These are phyloP conservation scores for Pseudocercospora cruenta DNA, from an alignment of 2,329 filamentous ascomycete species.

Conservation along the genomic window DNA sequence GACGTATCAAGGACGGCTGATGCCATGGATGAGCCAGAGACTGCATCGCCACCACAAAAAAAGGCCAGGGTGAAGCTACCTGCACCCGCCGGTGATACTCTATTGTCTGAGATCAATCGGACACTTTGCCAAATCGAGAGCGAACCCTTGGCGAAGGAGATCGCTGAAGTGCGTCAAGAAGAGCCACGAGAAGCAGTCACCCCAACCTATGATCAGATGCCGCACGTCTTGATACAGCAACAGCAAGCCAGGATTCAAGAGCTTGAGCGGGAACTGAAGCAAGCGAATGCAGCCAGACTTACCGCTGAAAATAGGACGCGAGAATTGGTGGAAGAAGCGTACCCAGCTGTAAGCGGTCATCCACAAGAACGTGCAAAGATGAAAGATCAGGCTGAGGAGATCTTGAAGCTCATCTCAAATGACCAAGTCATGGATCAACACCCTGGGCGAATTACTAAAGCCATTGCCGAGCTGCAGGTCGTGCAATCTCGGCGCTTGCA, in stretches of 20 bases:
- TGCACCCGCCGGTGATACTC: neutral
- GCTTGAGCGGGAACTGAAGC: neutral
- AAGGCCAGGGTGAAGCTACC: neutral
- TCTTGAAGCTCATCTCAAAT: neutral
- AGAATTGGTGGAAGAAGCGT: neutral
- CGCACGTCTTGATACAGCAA: neutral
- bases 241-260: neutral
- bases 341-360: neutral
- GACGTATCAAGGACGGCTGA: neutral
- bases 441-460: too few relatives aligned
- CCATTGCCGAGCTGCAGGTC: too few relatives aligned
- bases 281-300: neutral
- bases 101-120: neutral
- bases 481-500: neutral
- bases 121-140: too few relatives aligned
- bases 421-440: neutral
- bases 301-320: neutral
- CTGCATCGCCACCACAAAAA: neutral
- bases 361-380: neutral
- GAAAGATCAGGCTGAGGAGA: neutral
- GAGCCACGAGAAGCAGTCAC: neutral
- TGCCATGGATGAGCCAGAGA: neutral
- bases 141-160: too few relatives aligned
- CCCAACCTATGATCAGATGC: neutral
- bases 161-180: neutral